phyloP scores from a whole-genome alignment of 352 stramenopile species.

The Globisporangium paroecandrum region DNA sequence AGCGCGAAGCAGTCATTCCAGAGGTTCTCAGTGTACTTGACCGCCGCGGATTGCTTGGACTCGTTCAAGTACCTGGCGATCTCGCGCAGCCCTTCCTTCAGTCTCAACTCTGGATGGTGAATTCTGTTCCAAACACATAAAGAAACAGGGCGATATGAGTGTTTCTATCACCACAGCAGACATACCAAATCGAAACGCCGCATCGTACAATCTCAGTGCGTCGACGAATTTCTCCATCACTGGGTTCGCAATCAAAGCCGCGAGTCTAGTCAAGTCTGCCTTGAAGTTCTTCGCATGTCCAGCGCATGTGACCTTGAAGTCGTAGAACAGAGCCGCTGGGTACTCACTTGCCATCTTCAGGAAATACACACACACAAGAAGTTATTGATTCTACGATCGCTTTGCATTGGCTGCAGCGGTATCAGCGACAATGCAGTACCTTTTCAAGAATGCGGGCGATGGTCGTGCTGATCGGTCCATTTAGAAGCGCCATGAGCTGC shows the following conservation, averaged over 20 bases:
- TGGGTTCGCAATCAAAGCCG: constrained; percentile 51
- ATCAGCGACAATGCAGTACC: constrained; percentile 26
- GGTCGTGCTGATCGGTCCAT: constrained; percentile 47
- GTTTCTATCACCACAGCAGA: too few relatives aligned
- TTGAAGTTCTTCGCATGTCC: constrained; percentile 34
- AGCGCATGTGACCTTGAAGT: constrained; percentile 70
- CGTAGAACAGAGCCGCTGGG: constrained; percentile 72
- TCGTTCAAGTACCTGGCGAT: constrained; percentile 62
- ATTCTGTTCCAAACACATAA: constrained; percentile 34
- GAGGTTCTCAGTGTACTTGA: constrained; percentile 32
- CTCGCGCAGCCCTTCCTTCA: constrained; percentile 77
- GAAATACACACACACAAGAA: background rate
- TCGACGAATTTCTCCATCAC: constrained; percentile 84
- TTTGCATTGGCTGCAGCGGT: background rate
- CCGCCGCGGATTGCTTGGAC: constrained; percentile 31
- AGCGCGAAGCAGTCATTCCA: constrained; percentile 65
- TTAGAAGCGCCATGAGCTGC: constrained; percentile 71
- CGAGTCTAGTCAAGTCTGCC: constrained; percentile 46
- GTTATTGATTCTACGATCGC: background rate
- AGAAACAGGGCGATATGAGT: too few relatives aligned
- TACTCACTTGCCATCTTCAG: constrained; percentile 70
- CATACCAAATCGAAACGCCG: background rate
- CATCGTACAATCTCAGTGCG: constrained; percentile 57
- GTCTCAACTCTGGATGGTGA: constrained; percentile 72
- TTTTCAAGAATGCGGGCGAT: constrained; percentile 70